Conservation (phyloP, 768 basidiomycete genomes). For the Hortiboletus flavorubellus region DNA sequence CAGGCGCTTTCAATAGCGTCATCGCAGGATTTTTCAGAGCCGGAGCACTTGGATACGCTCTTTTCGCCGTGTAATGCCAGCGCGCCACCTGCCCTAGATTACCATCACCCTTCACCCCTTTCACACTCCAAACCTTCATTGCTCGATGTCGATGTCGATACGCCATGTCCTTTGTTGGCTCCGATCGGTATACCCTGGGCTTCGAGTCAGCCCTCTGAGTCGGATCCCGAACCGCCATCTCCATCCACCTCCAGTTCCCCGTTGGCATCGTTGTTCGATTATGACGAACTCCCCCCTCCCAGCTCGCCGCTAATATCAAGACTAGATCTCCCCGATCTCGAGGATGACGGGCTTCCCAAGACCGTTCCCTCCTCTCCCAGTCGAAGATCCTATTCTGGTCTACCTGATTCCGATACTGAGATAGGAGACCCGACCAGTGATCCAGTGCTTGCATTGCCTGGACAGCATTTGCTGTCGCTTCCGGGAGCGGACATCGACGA, state of each 20-base stretch:
- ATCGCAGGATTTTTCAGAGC: constrained; percentile 15
- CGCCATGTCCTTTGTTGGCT: constrained; percentile 14
- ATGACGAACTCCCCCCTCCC: constrained; percentile 20
- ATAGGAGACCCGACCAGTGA: constrained; percentile 19
- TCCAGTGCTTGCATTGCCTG: constrained; percentile 13
- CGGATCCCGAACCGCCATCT: constrained; percentile 16
- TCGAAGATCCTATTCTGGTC: constrained; percentile 25
- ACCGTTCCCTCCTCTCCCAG: constrained; percentile 28
- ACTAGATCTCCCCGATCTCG: constrained; percentile 31
- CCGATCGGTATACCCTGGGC: constrained; percentile 26
- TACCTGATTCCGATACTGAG: constrained; percentile 31
- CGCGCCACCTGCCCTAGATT: constrained; percentile 14
- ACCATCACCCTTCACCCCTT: constrained; percentile 10
- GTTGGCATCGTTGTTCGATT: constrained; percentile 24
- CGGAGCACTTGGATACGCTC: constrained; percentile 15
- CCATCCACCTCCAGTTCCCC: constrained; percentile 11
- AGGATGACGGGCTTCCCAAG: constrained; percentile 22
- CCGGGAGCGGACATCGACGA: constrained; percentile 45
- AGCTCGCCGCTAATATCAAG: constrained; percentile 32
- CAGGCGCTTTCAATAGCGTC: constrained; percentile 12
- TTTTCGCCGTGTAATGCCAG: constrained; percentile 16
- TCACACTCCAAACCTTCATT: constrained; percentile 21
- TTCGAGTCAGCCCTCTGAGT: constrained; percentile 3
- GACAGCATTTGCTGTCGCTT: constrained; percentile 33
- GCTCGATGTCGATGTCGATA: constrained; percentile 25